A percentile compares a stretch with the other conserved stretches of the same genome.
These are phyloP conservation scores for Flaveria robusta DNA, from an alignment of 129 eudicot species.

Conservation along the genomic window DNA sequence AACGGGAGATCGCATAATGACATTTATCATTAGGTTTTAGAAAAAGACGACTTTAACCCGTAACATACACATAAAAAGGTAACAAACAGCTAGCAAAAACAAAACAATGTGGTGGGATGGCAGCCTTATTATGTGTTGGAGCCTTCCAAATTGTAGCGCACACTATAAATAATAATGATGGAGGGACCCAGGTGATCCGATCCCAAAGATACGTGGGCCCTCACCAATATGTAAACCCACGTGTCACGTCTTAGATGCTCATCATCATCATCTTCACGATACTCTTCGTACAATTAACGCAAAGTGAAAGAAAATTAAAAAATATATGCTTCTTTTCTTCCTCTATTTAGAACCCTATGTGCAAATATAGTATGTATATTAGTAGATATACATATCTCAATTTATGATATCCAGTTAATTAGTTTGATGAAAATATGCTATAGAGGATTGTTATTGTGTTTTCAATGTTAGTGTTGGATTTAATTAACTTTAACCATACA, in stretches of 20 bases:
- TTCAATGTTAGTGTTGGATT: too few relatives aligned
- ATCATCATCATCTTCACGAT: not conserved
- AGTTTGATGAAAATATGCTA: not conserved
- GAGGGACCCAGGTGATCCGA: conserved; percentile 34
- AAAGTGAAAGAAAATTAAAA: not conserved
- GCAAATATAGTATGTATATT: not conserved
- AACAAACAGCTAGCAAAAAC: not conserved
- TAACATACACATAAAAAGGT: not conserved
- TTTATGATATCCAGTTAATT: not conserved
- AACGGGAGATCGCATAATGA: too few relatives aligned
- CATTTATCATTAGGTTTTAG: too few relatives aligned
- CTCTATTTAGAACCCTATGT: not conserved
- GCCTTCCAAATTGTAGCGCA: conserved; percentile 25
- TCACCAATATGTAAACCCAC: conserved; percentile 18
- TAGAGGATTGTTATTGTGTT: too few relatives aligned
- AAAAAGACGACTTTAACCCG: not conserved
- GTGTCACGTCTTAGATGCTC: conserved; percentile 20
- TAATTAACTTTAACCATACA: too few relatives aligned
- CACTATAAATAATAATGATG: conserved; percentile 20
- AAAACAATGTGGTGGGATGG: conserved; percentile 30
- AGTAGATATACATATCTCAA: too few relatives aligned
- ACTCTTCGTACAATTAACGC: conserved; percentile 29
- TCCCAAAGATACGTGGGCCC: conserved; percentile 23
- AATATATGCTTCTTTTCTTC: not conserved
- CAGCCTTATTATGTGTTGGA: conserved; percentile 33